Conservation (phyloP, 495 filamentous ascomycete species). For the Letharia lupina region DNA sequence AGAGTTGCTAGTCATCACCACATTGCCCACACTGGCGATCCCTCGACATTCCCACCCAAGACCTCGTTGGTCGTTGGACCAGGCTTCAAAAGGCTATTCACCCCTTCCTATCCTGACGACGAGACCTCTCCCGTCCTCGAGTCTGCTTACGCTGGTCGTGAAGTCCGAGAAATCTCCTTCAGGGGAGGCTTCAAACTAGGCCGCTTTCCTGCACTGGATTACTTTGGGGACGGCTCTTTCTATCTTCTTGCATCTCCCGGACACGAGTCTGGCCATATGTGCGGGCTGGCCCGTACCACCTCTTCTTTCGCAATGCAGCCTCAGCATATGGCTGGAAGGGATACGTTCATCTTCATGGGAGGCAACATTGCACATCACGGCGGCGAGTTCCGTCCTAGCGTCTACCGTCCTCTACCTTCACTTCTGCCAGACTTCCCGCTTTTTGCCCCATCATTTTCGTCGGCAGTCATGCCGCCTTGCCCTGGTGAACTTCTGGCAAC, state of each 20-base stretch:
- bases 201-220: slow-evolving; percentile 46
- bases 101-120: slow-evolving; percentile 46
- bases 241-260: slow-evolving; percentile 37
- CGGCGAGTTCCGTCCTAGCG: slow-evolving; percentile 12
- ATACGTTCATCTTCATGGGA: slow-evolving; percentile 30
- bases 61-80: slow-evolving; percentile 50
- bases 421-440: not conserved
- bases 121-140: slow-evolving; percentile 36
- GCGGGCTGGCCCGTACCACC: slow-evolving; percentile 33
- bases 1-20: slow-evolving; percentile 36
- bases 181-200: slow-evolving; percentile 32
- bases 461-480: not conserved
- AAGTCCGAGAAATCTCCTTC: slow-evolving; percentile 38
- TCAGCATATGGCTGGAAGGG: not conserved
- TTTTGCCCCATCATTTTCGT: not conserved
- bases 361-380: slow-evolving; percentile 27
- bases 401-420: not conserved
- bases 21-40: slow-evolving; percentile 54
- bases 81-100: slow-evolving; percentile 40
- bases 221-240: slow-evolving; percentile 35
- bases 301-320: not conserved
- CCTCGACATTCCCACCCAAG: slow-evolving; percentile 39
- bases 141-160: slow-evolving; percentile 32
- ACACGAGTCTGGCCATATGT: slow-evolving; percentile 34
- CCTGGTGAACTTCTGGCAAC: not conserved